phyloP scores from a whole-genome alignment of 495 filamentous ascomycete species.

The Penicillium cataractarum region DNA sequence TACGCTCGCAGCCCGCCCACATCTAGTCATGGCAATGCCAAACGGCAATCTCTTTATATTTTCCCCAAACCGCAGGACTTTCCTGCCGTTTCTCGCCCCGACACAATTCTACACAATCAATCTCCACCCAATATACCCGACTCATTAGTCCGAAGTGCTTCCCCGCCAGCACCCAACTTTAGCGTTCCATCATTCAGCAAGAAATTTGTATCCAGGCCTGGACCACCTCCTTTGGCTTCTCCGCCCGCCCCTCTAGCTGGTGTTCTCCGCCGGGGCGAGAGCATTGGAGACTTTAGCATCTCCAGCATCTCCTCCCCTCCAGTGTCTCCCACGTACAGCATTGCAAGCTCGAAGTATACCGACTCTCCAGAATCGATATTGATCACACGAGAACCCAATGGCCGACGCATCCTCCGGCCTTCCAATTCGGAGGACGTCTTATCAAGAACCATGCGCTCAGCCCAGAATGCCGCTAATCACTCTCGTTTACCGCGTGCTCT shows the following conservation, averaged over 20 bases:
- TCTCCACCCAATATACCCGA: conserved; percentile 38
- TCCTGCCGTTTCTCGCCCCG: conserved; percentile 12
- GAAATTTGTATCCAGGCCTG: conserved; percentile 38
- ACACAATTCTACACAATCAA: conserved; percentile 20
- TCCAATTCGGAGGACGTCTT: conserved; percentile 44
- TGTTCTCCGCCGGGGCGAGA: conserved; percentile 24
- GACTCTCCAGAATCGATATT: conserved; percentile 27
- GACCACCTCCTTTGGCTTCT: conserved; percentile 16
- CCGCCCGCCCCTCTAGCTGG: conserved; percentile 22
- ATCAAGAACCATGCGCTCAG: conserved; percentile 22
- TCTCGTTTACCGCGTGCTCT: conserved; percentile 30
- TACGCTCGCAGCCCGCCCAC: conserved; percentile 30
- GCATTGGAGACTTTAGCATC: conserved; percentile 25
- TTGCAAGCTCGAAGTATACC: conserved; percentile 28
- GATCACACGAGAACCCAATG: conserved; percentile 5
- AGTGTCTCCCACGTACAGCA: conserved; percentile 42
- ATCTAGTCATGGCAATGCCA: conserved; percentile 23
- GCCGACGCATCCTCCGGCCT: conserved; percentile 30
- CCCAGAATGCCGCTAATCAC: conserved; percentile 22
- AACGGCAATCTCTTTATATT: conserved; percentile 33
- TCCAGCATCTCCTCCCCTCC: conserved; percentile 41
- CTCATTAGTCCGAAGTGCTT: conserved; percentile 35
- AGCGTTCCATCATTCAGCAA: conserved; percentile 56
- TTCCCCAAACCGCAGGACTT: conserved; percentile 13
- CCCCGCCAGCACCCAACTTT: conserved; percentile 52